Percentiles rank a stretch among this genome's conserved stretches.
Conservation (phyloP, 2,329 filamentous ascomycete genomes). For the Sclerotinia nivalis region DNA sequence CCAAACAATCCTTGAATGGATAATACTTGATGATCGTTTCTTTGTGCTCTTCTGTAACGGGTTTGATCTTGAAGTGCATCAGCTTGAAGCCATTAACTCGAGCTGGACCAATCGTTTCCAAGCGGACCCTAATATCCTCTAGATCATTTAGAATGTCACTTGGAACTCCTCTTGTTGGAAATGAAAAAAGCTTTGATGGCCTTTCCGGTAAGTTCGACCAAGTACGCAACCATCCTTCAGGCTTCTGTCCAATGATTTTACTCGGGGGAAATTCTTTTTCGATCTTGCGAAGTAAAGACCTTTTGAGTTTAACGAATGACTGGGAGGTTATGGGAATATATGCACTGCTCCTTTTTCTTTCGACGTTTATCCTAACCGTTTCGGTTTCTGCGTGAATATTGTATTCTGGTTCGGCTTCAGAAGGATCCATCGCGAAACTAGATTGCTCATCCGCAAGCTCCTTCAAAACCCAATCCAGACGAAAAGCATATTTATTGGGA, state of each 20-base stretch:
- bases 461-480: constrained; percentile 6
- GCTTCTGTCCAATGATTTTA: constrained; percentile 4
- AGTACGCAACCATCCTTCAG: constrained; percentile 3
- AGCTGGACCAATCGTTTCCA: constrained; percentile 5
- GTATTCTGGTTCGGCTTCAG: not conserved
- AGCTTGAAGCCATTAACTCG: constrained; percentile 17
- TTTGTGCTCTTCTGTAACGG: not conserved
- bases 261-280: not conserved
- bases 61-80: not conserved
- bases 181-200: constrained; percentile 9
- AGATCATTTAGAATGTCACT: not conserved
- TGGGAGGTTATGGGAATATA: constrained; percentile 17
- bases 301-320: constrained; percentile 7
- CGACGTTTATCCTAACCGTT: too few species aligned
- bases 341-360: constrained; percentile 3
- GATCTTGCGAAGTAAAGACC: constrained; percentile 4
- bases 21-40: not conserved
- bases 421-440: constrained; percentile 5
- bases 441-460: not conserved
- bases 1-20: constrained; percentile 8
- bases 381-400: not conserved
- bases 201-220: constrained; percentile 3
- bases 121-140: not conserved
- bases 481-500: constrained; percentile 5
- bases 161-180: not conserved